Base-by-base conservation (phyloP, 106 monocot species). In the Dendrobium officinale region DNA sequence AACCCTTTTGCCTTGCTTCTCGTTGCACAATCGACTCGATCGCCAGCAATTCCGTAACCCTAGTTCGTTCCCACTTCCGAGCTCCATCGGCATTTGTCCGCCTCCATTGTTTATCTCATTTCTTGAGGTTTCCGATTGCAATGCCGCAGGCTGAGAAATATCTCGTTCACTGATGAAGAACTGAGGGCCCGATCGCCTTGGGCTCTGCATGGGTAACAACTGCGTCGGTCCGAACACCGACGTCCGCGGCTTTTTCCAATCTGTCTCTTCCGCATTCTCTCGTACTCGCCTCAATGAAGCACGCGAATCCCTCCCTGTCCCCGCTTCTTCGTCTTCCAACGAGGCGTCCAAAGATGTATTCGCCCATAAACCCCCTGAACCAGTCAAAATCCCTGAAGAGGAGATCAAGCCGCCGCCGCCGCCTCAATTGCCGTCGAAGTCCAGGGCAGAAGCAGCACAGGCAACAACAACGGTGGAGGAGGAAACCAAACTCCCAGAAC, bases 191-290 rank as follows among this genome's bases (percentile, higher is more conserved):
- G 55, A 51, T 27, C 27, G 77, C 27, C 77, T 31, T 22, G 48
- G 77, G 29, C 55, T 22, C 31, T 33, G 58, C 78, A 88, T 86
- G 89, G 87, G 86, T 27, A 89, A 87, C 79, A 86, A 76, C 77
- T 86, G 89, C 79, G 59, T 79, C 61, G 89, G 89, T 79, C 84
- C 89, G 51, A 83, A 78, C 58, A 31, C 42, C 77, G 78, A 72
- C 55, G 70, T 59, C 31, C 54, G 55, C 70, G 67, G 84, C 19
- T 89, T 85, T 67, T 80, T 82, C 55, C 75, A 82, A 19, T 82
- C 82, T 54, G 70, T 89, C 66, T 82, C 86, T 64, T 67, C 79
- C 80, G 83, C 41, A 24, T 42, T 79, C 56, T 82, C 78, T 72
- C 81, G 84, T 24, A 31, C 79, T 67, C 64, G 82, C 27, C 19